Evolutionary conservation across 2,329 filamentous ascomycete species (phyloP).

Genomic region (Microdochium paspali): DNA sequence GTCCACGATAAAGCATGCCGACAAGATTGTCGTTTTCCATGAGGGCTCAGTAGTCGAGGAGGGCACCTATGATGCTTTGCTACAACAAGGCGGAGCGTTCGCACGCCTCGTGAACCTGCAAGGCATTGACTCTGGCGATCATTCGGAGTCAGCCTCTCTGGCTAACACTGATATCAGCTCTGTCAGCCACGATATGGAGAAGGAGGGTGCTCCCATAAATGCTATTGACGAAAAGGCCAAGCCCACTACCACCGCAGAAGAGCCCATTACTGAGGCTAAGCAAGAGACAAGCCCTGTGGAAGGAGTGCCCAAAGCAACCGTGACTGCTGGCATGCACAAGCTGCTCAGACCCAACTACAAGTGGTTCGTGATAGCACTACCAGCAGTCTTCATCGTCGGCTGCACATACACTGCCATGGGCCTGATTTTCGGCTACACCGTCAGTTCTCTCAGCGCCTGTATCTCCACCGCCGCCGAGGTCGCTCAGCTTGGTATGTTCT

Average conservation of each 20-base stretch:
- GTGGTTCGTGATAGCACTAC: slow-evolving; percentile 34
- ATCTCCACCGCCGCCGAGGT: slow-evolving; percentile 35
- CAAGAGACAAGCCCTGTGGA: not conserved
- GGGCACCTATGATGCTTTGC: slow-evolving; percentile 48
- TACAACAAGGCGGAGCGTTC: slow-evolving; percentile 23
- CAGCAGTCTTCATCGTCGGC: slow-evolving; percentile 42
- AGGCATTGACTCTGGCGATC: slow-evolving; percentile 3
- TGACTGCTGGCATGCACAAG: slow-evolving; percentile 4
- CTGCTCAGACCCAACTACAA: slow-evolving; percentile 5
- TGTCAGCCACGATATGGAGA: slow-evolving; percentile 2
- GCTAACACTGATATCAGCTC: slow-evolving; percentile 5
- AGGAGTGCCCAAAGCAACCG: slow-evolving; percentile 1
- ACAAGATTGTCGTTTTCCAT: slow-evolving; percentile 45
- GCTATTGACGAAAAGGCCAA: slow-evolving; percentile 1
- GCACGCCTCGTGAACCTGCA: slow-evolving; percentile 27
- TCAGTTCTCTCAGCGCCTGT: slow-evolving; percentile 47
- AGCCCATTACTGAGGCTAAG: no score
- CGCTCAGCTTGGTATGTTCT: slow-evolving; percentile 38
- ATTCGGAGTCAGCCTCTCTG: slow-evolving; percentile 2
- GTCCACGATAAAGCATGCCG: slow-evolving; percentile 12
- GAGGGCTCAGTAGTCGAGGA: slow-evolving; percentile 47
- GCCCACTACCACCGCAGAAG: no score
- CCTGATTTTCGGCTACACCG: slow-evolving; percentile 50
- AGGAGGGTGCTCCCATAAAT: not conserved
- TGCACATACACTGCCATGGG: slow-evolving; percentile 47